Base-by-base conservation (phyloP, 2,329 filamentous ascomycete genomes). In the Penicillium sp. region DNA sequence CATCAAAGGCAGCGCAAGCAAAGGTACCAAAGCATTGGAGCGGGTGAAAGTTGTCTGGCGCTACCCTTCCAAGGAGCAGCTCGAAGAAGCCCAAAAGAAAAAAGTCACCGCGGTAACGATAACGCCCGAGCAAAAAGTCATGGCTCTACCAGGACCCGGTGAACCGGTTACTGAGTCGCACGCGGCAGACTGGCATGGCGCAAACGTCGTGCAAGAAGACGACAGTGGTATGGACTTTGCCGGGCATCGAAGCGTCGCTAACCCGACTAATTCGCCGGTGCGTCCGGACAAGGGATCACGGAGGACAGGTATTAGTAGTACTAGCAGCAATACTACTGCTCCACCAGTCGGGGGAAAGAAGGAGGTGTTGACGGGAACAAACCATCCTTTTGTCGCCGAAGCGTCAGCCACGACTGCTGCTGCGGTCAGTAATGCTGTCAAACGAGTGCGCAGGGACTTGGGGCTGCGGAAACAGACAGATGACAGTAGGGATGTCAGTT, bases 1-100 rank as follows among this genome's bases (percentile, higher is more conserved):
- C 3, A 92, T 99, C 71, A 97, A 97, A 71, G 94, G 94, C 0
- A 92, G 88, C 4, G 85, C 81, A 21, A 82, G 86, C 30, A 96
- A 96, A 70, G 94, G 94, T 0, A 88, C 88, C 0, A 81, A 87
- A 45, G 90, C 90, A 0, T 84, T 96, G 8, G 93, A 99, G 68
- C 83, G 83, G 42, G 77, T 97, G 23, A 86, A 90, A 11, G 89
- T 97, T 0, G 87, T 96, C 0, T 99, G 94, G 94, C 84, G 85
- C 60, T 78, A 77, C 59, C 64, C 67, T 1, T 59, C 64, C 7
- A 59, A 64, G 5, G 52, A 62, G 57, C 59, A 59, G 35, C 51
- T 60, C 30, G 30, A 35, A 20, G 33, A 26, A 26, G 54, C 35
- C 54, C 43, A 51, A 48, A 46, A n/a, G 16, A 53, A 52, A 21